Conservation (phyloP, 305 asterid species). For the Withania somnifera region DNA sequence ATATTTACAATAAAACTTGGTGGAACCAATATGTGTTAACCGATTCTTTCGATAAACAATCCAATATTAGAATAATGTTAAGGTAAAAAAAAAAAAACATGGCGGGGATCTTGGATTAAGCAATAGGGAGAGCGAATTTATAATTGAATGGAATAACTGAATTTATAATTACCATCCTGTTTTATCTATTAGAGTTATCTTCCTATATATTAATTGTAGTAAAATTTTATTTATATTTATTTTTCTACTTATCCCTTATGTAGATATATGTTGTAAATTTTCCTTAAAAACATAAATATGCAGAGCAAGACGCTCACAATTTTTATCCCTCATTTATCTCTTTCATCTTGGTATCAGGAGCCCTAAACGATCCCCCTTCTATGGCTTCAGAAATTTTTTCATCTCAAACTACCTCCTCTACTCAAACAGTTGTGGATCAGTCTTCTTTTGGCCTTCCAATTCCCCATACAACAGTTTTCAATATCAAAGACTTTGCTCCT, state of each 20-base stretch:
- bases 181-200: too few relatives aligned
- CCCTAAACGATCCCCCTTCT: not conserved
- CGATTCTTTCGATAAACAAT: too few relatives aligned
- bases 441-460: not conserved
- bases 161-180: too few relatives aligned
- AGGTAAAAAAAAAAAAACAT: too few relatives aligned
- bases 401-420: not conserved
- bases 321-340: not conserved
- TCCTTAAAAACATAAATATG: not conserved
- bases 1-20: too few relatives aligned
- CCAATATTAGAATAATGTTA: too few relatives aligned
- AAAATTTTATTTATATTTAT: not conserved
- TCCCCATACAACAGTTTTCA: not conserved
- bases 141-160: too few relatives aligned
- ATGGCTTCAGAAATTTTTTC: not conserved
- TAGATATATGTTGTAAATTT: not conserved
- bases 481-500: not conserved
- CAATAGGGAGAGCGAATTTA: too few relatives aligned
- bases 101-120: too few relatives aligned
- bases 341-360: not conserved
- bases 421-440: not conserved
- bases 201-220: not conserved
- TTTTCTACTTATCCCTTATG: not conserved
- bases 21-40: too few relatives aligned
- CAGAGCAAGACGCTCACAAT: not conserved